Base-by-base conservation (phyloP, 495 filamentous ascomycete genomes). In the Aspergillus panamensis region DNA sequence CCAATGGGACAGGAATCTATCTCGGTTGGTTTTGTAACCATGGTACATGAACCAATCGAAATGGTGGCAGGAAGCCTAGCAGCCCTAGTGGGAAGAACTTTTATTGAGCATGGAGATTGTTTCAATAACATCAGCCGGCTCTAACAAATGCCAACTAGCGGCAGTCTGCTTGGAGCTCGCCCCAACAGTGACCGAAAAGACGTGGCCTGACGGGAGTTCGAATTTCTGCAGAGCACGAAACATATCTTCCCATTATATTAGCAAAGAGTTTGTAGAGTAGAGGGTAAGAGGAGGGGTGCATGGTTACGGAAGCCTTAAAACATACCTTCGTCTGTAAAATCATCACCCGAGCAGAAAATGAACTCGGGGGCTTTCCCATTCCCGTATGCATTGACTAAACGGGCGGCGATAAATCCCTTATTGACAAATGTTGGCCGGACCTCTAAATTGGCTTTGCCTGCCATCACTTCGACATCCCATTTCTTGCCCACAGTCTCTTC, bases 261-360 rank as follows among this genome's bases (percentile, higher is more conserved):
- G 33, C 19, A 55, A 16, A 16, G 25, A 17, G 39, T 59, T 16
- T 55, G 55, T 32, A 39, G 42, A 5, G 37, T 8, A 8, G 21
- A 35, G 48, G 33, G 37, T 14, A 48, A 17, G 52, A 44, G 8
- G 17, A 17, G 44, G 20, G 40, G 10, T n/a, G 30, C 19, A 37
- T 13, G 14, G 25, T 45, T 31, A 42, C 19, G 10, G 10, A 9
- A 33, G 32, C 10, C 40, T 6, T 6, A n/a, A 13, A 51, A 52
- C 82, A 77, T 84, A 88, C 94, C 94, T 81, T 98, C 94, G 71
- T 98, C 94, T 10, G 94, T 97, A 57, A 92, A 94, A 64, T 98
- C 94, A 70, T 98, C 94, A 20, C 94, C 94, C 33, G 89, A 74
- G 66, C 94, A 98, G 39, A 97, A 74, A 25, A 93, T 85, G 61